Evolutionary conservation across 148 eudicot species (phyloP).

Genomic region (Cornus kousa): DNA sequence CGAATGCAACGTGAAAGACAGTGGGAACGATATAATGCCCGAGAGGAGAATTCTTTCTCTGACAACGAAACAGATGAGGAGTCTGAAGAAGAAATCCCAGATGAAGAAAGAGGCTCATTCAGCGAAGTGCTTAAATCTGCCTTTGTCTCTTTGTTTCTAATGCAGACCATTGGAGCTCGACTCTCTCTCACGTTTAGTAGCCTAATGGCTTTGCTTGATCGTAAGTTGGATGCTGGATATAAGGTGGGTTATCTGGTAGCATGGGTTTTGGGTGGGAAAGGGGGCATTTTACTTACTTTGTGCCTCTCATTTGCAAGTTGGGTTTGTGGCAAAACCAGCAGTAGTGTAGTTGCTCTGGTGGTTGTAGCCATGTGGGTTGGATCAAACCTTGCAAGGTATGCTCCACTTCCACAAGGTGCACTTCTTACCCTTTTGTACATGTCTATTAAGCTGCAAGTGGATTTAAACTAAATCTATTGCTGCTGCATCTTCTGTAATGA

Average conservation of each 20-base stretch:
- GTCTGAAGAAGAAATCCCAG: constrained; percentile 26
- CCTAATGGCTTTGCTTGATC: constrained; percentile 63
- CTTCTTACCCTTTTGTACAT: constrained; percentile 78
- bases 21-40: constrained; percentile 30
- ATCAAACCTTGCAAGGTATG: constrained; percentile 54
- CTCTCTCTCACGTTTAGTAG: constrained; percentile 66
- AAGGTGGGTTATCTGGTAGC: constrained; percentile 72
- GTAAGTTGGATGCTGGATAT: constrained; percentile 68
- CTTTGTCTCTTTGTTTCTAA: constrained; percentile 60
- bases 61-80: constrained; percentile 38
- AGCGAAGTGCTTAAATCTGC: constrained; percentile 63
- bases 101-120: constrained; percentile 61
- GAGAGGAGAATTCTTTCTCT: constrained; percentile 32
- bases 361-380: constrained; percentile 79
- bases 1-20: constrained; percentile 49
- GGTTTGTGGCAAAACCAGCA: constrained; percentile 86
- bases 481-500: not conserved
- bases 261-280: constrained; percentile 77
- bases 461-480: constrained; percentile 34
- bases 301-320: constrained; percentile 81
- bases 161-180: constrained; percentile 64
- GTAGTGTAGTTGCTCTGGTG: constrained; percentile 58
- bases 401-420: constrained; percentile 79
- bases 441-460: constrained; percentile 73
- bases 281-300: constrained; percentile 68